Evolutionary conservation across 2,329 filamentous ascomycete genomes (phyloP).

Genomic region (Trichoderma harzianum): DNA sequence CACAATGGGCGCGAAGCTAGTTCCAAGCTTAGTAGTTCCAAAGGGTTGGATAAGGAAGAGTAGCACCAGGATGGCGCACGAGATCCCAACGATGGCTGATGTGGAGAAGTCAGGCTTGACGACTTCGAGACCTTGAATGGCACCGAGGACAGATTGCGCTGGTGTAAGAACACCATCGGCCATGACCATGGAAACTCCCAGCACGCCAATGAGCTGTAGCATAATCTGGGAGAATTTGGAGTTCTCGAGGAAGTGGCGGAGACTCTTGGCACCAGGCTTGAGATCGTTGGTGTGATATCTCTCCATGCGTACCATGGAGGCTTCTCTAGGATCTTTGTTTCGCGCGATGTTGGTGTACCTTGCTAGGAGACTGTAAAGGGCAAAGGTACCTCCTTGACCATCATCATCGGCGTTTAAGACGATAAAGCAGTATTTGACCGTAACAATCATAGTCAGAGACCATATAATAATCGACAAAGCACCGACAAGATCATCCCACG

Average conservation of each 20-base stretch:
- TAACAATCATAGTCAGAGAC: constrained; percentile 67
- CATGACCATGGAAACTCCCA: constrained; percentile 67
- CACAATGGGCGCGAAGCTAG: constrained; percentile 62
- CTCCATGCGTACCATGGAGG: constrained; percentile 55
- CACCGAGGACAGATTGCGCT: constrained; percentile 66
- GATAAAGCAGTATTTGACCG: constrained; percentile 65
- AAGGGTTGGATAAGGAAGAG: constrained; percentile 64
- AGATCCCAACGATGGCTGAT: constrained; percentile 58
- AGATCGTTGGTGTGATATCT: constrained; percentile 57
- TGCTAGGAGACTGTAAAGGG: constrained; percentile 61
- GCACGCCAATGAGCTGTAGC: constrained; percentile 60
- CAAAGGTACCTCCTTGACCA: constrained; percentile 68
- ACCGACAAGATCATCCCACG: constrained; percentile 57
- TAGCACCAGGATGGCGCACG: constrained; percentile 61
- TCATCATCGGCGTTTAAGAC: constrained; percentile 66
- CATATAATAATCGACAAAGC: constrained; percentile 67
- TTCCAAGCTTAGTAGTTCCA: constrained; percentile 59
- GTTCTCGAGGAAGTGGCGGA: constrained; percentile 57
- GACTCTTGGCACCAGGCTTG: constrained; percentile 45
- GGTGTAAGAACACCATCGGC: constrained; percentile 64
- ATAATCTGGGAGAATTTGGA: constrained; percentile 49
- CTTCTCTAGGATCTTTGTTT: constrained; percentile 54
- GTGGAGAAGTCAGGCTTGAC: constrained; percentile 54
- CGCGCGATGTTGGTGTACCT: constrained; percentile 56
- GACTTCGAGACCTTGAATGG: constrained; percentile 62